Evolutionary conservation across 2,329 filamentous ascomycete species (phyloP), one percentile per base, ranked within the genome.

Genomic region (Mycosphaerella sp.): DNA sequence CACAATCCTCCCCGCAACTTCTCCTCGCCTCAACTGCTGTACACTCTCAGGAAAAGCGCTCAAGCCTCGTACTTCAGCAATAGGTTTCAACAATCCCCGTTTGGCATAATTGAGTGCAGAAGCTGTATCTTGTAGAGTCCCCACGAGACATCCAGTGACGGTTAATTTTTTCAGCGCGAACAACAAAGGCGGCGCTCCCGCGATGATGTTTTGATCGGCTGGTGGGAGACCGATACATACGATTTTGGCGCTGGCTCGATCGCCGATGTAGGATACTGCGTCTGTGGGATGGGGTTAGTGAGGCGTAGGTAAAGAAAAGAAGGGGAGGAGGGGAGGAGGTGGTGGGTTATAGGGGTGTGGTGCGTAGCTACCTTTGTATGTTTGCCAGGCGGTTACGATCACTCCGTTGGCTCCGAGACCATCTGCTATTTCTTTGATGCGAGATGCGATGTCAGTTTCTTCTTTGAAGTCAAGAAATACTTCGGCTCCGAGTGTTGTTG

Each of bases 401-500:
- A 70, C 68, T 26, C 67, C 76, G 56, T 78, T 75, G 7, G 71
- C 75, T 14, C 75, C 76, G 9, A 75, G 61, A 2, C 75, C 74
- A 55, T 73, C 75, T 1, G 75, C 71, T 10, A 75, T 66, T 44
- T 75, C 66, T 47, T 75, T 70, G 3, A 80, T 72, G 36, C 72
- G 73, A 1, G 66, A 67, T 0, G 69, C 67, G 46, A 75, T 53
- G 50, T 70, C 63, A 36, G 66, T 48, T 38, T 68, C 66, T 40
- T 73, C 67, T 39, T 70, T 73, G 64, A 80, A 81, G 62, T 81
- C 79, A 9, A 82, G 67, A 63, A 80, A 81, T 1, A 70, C 72
- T 54, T 81, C 78, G 0, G 79, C 78, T 2, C 79, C 79, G 62
- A 79, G 73, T 45, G 71, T 67, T 43, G 75, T 48, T 6, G 73